These are phyloP conservation scores for Spathaspora boniae DNA, from an alignment of 805 yeast species.

Conservation along the genomic window DNA sequence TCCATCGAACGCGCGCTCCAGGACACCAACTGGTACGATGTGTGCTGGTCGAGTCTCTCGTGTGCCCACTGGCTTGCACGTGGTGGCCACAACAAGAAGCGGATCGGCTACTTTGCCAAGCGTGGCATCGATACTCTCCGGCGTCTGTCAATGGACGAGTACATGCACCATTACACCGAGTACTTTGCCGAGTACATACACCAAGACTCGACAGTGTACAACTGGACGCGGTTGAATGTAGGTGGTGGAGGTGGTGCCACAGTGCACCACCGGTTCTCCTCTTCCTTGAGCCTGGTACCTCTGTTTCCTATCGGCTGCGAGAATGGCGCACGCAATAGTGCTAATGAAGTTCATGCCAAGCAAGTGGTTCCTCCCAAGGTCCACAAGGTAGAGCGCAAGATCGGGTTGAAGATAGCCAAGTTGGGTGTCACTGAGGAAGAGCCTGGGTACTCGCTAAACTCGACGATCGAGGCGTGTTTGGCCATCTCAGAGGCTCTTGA, in stretches of 20 bases:
- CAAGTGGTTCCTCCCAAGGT: too few species aligned
- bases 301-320: too few species aligned
- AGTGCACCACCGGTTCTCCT: too few species aligned
- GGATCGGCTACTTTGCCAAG: slow-evolving; percentile 34
- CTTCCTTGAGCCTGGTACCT: too few species aligned
- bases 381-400: too few species aligned
- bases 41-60: slow-evolving; percentile 37
- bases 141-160: slow-evolving; percentile 19
- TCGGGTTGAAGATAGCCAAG: too few species aligned
- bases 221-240: slow-evolving; percentile 27
- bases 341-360: too few species aligned
- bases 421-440: too few species aligned
- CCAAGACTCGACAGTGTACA: slow-evolving; percentile 12
- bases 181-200: slow-evolving; percentile 25
- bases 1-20: slow-evolving; percentile 38
- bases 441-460: too few species aligned
- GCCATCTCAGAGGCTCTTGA: slow-evolving; percentile 46
- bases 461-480: slow-evolving; percentile 45
- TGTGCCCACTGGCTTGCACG: slow-evolving; percentile 40
- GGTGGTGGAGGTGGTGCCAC: too few species aligned
- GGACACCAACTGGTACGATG: slow-evolving; percentile 31
- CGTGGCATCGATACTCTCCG: slow-evolving; percentile 35
- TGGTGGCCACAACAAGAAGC: slow-evolving; percentile 19
- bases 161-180: slow-evolving; percentile 15
- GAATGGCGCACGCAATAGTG: too few species aligned